Base-by-base conservation (phyloP, 352 stramenopile species). In the Thalassiosira mediterranea region DNA sequence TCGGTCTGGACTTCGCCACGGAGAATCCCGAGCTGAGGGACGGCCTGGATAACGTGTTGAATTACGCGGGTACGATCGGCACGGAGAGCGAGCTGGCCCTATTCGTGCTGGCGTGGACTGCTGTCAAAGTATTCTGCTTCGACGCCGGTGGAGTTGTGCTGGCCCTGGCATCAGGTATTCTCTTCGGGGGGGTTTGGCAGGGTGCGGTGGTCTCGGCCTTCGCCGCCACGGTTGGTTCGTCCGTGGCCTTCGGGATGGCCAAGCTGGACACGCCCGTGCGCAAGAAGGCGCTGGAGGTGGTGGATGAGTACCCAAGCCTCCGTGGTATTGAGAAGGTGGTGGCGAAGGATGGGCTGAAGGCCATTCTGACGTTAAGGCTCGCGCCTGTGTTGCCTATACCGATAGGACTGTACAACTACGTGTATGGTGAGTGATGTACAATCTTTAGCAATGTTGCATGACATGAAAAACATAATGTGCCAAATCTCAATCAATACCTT, bases 391-490 rank as follows among this genome's bases (percentile, higher is more conserved):
- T 95, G 34, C 91, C 91, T 2, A 94, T 95, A 47, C 91, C 91
- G 13, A 85, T 95, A 17, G 90, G 90, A 31, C 58, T 89, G 26
- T 95, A 95, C 83, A 95, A 95, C 61, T 95, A 94, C 61, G 76
- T 94, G 0, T 94, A 95, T 71, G 88, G 29, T 31, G 82, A 42
- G 42, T 19, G 21, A 26, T 51, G 42, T 21, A 13, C 26, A 21
- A 26, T 17, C 26, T 4, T 51, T 51, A 7, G 5, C 26, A 48
- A 4, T 48, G 40, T n/a, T n/a, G 0, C 2, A 10, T 51, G n/a
- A n/a, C n/a, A n/a, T n/a, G n/a, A n/a, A n/a, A n/a, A n/a, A n/a
- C n/a, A n/a, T n/a, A n/a, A n/a, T n/a, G n/a, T n/a, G n/a, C 13
- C 42, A 21, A 51, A 51, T 19, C 10, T 21, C 26, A 17, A 19